Percentiles rank a stretch among this genome's conserved stretches.
These are phyloP conservation scores for Mediolabrus comicus DNA, from an alignment of 108 stramenopile species.

Conservation along the genomic window DNA sequence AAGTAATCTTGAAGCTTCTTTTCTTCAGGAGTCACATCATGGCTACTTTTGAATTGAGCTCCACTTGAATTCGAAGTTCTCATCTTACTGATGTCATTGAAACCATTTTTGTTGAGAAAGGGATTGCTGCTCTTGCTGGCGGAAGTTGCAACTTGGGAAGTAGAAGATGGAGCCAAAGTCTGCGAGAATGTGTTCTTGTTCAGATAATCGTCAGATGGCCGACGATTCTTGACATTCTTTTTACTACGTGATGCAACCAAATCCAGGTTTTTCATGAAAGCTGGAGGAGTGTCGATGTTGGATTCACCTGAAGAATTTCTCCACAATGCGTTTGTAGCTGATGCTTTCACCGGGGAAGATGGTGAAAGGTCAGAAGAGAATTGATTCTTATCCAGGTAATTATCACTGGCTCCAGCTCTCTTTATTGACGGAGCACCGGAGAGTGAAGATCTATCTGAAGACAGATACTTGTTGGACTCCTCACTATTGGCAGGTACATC, in stretches of 20 bases:
- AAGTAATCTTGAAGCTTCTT: background rate
- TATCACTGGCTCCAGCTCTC: background rate
- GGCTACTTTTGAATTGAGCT: background rate
- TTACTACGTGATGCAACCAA: background rate
- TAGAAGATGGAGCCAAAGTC: background rate
- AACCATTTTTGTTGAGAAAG: background rate
- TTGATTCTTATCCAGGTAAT: constrained; percentile 3
- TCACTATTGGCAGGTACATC: background rate
- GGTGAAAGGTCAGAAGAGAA: background rate
- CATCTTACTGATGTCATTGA: background rate
- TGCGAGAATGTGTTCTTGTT: background rate
- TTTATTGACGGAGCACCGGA: background rate
- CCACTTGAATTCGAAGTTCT: constrained; percentile 5
- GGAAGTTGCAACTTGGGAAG: background rate
- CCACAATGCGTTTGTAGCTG: background rate
- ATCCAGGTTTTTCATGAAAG: background rate
- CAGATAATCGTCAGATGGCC: background rate
- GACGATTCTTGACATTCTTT: background rate
- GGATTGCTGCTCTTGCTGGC: background rate
- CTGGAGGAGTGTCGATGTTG: constrained; percentile 1
- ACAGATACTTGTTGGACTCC: background rate
- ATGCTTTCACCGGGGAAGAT: background rate
- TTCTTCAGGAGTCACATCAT: background rate
- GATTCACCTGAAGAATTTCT: background rate
- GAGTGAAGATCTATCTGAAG: background rate